Evolutionary conservation across 2,329 filamentous ascomycete genomes (phyloP), one percentile per base, ranked within the genome.

Genomic region (Nigrospora sphaerica): DNA sequence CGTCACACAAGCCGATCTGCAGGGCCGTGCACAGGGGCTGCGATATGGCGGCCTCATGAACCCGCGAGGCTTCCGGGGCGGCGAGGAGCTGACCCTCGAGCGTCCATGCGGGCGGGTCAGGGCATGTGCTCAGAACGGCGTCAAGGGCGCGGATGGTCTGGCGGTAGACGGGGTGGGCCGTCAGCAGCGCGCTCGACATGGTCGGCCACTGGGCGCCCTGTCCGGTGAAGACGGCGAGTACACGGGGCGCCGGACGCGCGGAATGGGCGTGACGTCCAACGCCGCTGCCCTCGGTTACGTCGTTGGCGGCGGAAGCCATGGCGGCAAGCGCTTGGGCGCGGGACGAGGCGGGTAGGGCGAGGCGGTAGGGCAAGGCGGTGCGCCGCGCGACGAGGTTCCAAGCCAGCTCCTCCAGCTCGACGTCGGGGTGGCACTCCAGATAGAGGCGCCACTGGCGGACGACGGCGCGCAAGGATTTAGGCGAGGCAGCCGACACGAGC

Each of bases 1-100:
- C 48, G 19, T 67, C 58, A 2, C 69, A 57, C 7, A 72, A 52
- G 0, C 62, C 75, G 2, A 81, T 62, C 51, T 81, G 78, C 1
- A 81, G 37, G 0, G 76, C 75, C 0, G 76, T 79, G 44, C 71
- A 78, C 1, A 77, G 54, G 0, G 77, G 72, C 50, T 80, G 77
- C 0, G 71, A 67, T 18, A 77, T 51, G 4, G 65, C 62, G 0
- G 72, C 66, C 16, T 64, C 53, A 10, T 65, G 36, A 0, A 74
- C 53, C 3, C 55, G 50, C 6, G 66, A 68, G 1, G 40, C 32
- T 1, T 47, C 44, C 1, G 47, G 34, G 0, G 58, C 55, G 2
- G 58, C 62, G 47, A 60, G 38, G 17, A 72, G 62, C 46, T 68
- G 58, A 3, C 60, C 49, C 52, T 62, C 59, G 28, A 72, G 48